Conservation (phyloP, 306 rosid genomes). For the Cucurbita argyrosperma region DNA sequence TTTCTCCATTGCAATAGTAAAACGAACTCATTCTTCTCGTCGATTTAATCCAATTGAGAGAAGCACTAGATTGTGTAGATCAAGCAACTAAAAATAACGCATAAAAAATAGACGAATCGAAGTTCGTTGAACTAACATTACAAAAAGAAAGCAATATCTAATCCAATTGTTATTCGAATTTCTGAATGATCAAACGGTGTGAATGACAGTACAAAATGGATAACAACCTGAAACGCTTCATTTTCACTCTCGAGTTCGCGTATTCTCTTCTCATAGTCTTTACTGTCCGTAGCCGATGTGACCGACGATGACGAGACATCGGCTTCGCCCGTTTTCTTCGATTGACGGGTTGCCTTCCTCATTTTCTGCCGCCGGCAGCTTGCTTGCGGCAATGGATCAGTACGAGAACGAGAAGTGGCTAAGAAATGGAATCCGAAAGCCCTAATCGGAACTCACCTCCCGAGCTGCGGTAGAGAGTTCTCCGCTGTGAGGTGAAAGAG, state of each 20-base stretch:
- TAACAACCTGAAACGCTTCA: constrained; percentile 43
- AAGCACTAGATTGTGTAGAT: not conserved
- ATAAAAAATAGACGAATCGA: not conserved
- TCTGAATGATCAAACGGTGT: not conserved
- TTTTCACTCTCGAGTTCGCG: constrained; percentile 45
- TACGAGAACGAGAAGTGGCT: no score
- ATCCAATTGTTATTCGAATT: not conserved
- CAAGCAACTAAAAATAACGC: not conserved
- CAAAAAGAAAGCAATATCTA: not conserved
- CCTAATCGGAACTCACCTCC: constrained; percentile 5
- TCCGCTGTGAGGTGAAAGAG: not conserved
- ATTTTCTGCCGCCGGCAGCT: constrained; percentile 13
- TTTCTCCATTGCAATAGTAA: not conserved
- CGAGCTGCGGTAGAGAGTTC: not conserved
- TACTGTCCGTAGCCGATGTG: constrained; percentile 15
- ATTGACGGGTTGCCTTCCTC: constrained; percentile 57
- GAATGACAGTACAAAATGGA: no score
- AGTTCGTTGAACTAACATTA: not conserved
- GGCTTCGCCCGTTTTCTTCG: constrained; percentile 38
- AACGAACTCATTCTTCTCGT: not conserved
- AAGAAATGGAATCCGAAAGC: constrained; percentile 3
- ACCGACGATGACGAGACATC: constrained; percentile 16
- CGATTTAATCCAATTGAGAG: not conserved
- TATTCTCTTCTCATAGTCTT: constrained; percentile 26
- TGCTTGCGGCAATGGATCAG: not conserved